phyloP scores from a whole-genome alignment of 306 rosid species.

The Rosa multiflora region DNA sequence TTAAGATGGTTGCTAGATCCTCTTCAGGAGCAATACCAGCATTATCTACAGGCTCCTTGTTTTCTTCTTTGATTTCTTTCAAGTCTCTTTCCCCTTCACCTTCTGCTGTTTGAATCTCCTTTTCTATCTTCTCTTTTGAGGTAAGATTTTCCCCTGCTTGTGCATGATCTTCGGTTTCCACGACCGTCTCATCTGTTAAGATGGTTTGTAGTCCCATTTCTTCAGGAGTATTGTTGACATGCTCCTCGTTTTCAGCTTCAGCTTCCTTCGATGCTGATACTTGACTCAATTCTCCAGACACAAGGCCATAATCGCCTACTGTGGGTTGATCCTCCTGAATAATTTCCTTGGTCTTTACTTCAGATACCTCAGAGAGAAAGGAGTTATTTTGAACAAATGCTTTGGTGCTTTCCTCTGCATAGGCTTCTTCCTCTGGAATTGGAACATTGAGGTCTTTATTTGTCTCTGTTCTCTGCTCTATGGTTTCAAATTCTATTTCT shows the following conservation, averaged over 20 bases:
- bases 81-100: not conserved
- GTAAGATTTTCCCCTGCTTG: not conserved
- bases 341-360: constrained; percentile 10
- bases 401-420: constrained; percentile 16
- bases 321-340: not conserved
- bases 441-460: constrained; percentile 9
- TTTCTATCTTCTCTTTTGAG: not conserved
- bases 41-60: not conserved
- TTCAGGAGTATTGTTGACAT: constrained; percentile 6
- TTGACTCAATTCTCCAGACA: constrained; percentile 4
- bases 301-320: not conserved
- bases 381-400: constrained; percentile 9
- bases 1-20: not conserved
- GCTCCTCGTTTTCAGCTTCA: constrained; percentile 15
- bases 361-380: constrained; percentile 3
- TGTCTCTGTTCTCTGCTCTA: constrained; percentile 21
- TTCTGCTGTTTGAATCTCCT: not conserved
- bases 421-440: constrained; percentile 8
- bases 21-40: constrained; percentile 4
- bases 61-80: constrained; percentile 17
- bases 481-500: constrained; percentile 9
- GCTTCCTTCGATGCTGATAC: constrained; percentile 18
- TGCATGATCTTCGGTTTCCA: constrained; percentile 1
- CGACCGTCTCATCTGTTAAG: not conserved
- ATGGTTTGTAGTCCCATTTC: not conserved